Conservation (phyloP, 2,329 filamentous ascomycete genomes). For the Neocatenulostroma microsporum region DNA sequence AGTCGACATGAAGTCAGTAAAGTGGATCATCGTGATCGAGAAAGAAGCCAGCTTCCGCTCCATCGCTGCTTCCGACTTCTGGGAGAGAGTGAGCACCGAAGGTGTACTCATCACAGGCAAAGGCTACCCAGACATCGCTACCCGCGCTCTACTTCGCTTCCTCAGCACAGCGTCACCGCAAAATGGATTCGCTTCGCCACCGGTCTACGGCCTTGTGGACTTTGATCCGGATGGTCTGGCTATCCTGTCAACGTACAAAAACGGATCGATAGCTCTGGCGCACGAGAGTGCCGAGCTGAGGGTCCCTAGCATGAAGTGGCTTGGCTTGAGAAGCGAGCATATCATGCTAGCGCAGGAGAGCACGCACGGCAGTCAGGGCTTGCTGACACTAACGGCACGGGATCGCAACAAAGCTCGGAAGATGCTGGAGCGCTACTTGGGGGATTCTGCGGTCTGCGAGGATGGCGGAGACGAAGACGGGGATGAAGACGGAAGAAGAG, state of each 20-base stretch:
- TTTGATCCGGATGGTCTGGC: conserved; percentile 69
- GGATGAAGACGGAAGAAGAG: conserved; percentile 42
- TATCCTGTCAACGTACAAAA: conserved; percentile 66
- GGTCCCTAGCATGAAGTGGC: conserved; percentile 52
- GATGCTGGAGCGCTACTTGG: conserved; percentile 38
- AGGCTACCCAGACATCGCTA: conserved; percentile 71
- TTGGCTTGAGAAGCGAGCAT: conserved; percentile 49
- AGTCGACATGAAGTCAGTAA: conserved; percentile 43
- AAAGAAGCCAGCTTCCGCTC: conserved; percentile 78
- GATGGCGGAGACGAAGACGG: conserved; percentile 14
- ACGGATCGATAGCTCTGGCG: conserved; percentile 55
- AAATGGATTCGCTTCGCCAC: conserved; percentile 36
- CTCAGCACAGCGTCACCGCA: conserved; percentile 43
- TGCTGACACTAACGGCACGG: conserved; percentile 45
- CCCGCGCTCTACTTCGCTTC: conserved; percentile 55
- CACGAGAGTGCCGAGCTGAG: conserved; percentile 50
- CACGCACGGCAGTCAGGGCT: conserved; percentile 30
- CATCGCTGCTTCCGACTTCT: conserved; percentile 51
- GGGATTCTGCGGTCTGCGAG: conserved; percentile 38
- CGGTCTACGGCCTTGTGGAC: conserved; percentile 60
- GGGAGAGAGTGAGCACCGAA: conserved; percentile 42
- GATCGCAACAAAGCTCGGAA: conserved; percentile 53
- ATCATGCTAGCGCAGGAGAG: conserved; percentile 12
- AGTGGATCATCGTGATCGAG: conserved; percentile 67
- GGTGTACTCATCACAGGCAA: conserved; percentile 69